Conservation (phyloP, 805 yeast genomes). For the Starmerella scarabaei region DNA sequence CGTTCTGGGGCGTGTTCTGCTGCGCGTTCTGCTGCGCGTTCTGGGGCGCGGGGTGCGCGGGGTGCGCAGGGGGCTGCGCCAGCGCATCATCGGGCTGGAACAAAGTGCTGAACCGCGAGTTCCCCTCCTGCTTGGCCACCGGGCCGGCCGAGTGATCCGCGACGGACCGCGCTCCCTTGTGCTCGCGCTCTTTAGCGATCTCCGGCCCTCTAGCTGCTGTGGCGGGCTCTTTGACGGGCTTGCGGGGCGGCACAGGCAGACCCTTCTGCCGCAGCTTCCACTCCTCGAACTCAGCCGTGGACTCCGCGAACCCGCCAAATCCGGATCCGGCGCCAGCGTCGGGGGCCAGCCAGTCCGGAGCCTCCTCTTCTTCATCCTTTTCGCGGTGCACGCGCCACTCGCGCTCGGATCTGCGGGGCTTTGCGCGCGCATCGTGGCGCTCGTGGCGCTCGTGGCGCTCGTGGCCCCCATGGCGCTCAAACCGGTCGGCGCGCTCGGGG, state of each 20-base stretch:
- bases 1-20: background rate
- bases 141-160: background rate
- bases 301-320: constrained; percentile 6
- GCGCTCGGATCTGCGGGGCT: constrained; percentile 1
- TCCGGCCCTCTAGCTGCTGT: background rate
- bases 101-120: constrained; percentile 18
- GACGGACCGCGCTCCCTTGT: too few species aligned
- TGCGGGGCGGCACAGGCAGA: background rate
- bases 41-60: background rate
- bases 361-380: constrained; percentile 6
- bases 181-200: background rate
- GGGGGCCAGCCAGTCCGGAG: constrained; percentile 18
- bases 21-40: background rate
- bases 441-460: background rate
- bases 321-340: constrained; percentile 8
- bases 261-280: constrained; percentile 19
- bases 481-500: constrained; percentile 1
- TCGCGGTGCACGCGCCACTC: background rate
- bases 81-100: constrained; percentile 10
- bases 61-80: background rate
- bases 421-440: constrained; percentile 3
- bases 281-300: constrained; percentile 22
- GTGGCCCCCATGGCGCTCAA: constrained; percentile 6
- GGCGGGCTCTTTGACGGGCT: background rate
- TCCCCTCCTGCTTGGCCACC: constrained; percentile 3